Evolutionary conservation across 768 basidiomycete genomes (phyloP), one percentile per base, ranked within the genome.

Genomic region (Macrolepiota dolichaula): DNA sequence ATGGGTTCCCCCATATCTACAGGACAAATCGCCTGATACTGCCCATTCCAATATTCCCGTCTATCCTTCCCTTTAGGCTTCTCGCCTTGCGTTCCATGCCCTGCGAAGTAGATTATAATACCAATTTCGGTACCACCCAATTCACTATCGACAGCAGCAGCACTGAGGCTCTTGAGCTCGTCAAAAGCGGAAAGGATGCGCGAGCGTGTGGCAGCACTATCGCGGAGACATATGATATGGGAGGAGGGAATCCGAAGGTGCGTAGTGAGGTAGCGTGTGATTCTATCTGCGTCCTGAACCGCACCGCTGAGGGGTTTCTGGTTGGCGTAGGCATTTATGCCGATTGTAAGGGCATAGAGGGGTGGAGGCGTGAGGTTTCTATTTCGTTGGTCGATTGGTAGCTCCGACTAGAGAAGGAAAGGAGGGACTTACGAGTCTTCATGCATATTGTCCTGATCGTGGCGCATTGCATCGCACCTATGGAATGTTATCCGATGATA

Each of bases 351-450:
- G 9, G 78, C 78, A 13, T 77, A 75, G 50, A 79, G 29, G 29
- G 29, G 29, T 32, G 29, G 29, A 7, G 29, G 29, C 3, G 29
- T 32, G 29, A 3, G 7, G 29, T 1, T 0, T 44, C 19, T 44
- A n/a, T 17, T 44, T 4, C 81, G 19, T 44, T 44, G 19, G n/a
- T 22, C 3, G 17, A n/a, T 17, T 9, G 42, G 40, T 15, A 22
- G 6, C n/a, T n/a, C 53, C 81, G 81, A 13, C 79, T 81, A 22
- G 80, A 73, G 51, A 72, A 82, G 63, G 74, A 81, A 35, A 81
- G 19, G 17, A n/a, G 3, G 7, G 42, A 44, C 42, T 44, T 13
- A 44, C 42, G 19, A 44, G 19, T 44, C 42, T 4, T 32, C 7
- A 7, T 32, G 74, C 46, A 80, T 55, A 37, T 36, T 52, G 71